These are phyloP conservation scores for Hortiboletus rubellus DNA, from an alignment of 1,284 basidiomycete genomes.

Conservation along the genomic window DNA sequence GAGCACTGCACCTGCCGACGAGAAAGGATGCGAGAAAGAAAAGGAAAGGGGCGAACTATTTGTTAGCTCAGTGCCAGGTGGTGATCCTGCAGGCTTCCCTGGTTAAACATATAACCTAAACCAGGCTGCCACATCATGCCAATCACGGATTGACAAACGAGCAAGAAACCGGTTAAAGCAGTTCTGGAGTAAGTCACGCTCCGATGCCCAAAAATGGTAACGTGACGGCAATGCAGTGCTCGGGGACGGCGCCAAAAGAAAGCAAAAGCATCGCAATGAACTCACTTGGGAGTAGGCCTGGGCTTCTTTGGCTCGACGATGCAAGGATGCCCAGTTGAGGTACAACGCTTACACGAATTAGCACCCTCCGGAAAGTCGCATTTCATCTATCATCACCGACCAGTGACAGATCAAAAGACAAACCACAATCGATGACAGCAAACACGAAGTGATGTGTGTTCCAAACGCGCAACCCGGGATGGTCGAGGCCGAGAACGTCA, in stretches of 20 bases:
- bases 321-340: slow-evolving; percentile 65
- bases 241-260: not conserved
- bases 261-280: slow-evolving; percentile 27
- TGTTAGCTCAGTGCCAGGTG: not conserved
- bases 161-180: slow-evolving; percentile 6
- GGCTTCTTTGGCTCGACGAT: slow-evolving; percentile 79
- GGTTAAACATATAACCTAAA: slow-evolving; percentile 15
- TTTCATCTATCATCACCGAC: slow-evolving; percentile 59
- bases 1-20: slow-evolving; percentile 12
- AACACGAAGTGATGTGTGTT: not conserved
- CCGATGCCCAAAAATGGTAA: slow-evolving; percentile 28
- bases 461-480: not conserved
- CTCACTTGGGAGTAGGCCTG: slow-evolving; percentile 75
- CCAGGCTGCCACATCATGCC: slow-evolving; percentile 6
- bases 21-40: slow-evolving; percentile 10
- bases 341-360: slow-evolving; percentile 72
- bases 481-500: slow-evolving; percentile 3
- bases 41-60: not conserved
- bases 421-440: slow-evolving; percentile 12
- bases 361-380: slow-evolving; percentile 70
- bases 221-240: slow-evolving; percentile 27
- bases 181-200: slow-evolving; percentile 12
- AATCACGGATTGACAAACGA: slow-evolving; percentile 12
- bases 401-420: slow-evolving; percentile 10
- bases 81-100: slow-evolving; percentile 7